These are phyloP conservation scores for Botrytis deweyae DNA, from an alignment of 2,329 filamentous ascomycete genomes.

Conservation along the genomic window DNA sequence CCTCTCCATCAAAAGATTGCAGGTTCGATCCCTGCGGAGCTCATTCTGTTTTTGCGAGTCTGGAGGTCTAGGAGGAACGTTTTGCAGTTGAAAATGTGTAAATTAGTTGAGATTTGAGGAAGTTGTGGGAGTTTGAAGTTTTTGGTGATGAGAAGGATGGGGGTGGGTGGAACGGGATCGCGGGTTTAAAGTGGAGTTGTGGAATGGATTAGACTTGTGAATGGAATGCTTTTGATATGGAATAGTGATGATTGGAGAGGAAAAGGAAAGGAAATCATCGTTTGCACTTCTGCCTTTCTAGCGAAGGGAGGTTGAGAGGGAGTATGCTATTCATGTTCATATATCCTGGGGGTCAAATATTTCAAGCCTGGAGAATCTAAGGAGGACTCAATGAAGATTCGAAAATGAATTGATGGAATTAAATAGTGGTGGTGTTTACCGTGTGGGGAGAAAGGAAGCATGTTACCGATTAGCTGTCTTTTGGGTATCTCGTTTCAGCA, in stretches of 20 bases:
- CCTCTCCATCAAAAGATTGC: slow-evolving; percentile 7
- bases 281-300: background rate
- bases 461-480: background rate
- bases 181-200: background rate
- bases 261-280: background rate
- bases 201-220: background rate
- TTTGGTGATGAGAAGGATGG: background rate
- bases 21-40: slow-evolving; percentile 5
- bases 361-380: background rate
- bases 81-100: background rate
- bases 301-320: background rate
- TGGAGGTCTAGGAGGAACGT: background rate
- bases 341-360: background rate
- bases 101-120: background rate
- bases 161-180: background rate
- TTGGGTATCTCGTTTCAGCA: background rate
- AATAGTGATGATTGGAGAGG: background rate
- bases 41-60: background rate
- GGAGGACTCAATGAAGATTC: background rate
- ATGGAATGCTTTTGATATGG: background rate
- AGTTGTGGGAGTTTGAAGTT: background rate
- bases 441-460: background rate
- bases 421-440: background rate
- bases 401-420: background rate
- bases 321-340: background rate